Percentiles rank a stretch among this genome's conserved stretches.
Conservation (phyloP, 2,329 filamentous ascomycete species). For the Colletotrichum sp. region DNA sequence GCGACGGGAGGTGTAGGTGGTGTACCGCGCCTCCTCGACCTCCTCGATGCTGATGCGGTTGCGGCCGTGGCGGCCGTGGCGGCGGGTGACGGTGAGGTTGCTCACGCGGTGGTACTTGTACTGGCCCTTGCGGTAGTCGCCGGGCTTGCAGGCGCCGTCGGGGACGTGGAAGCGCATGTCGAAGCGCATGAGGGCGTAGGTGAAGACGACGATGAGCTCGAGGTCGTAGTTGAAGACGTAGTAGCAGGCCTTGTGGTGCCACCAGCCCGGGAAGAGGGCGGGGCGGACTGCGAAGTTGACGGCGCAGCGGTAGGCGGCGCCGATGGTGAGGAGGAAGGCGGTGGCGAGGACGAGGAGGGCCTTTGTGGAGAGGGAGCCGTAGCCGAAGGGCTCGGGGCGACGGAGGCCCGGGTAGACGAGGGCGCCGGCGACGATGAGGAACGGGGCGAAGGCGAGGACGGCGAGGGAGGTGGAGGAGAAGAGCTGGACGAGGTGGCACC, state of each 20-base stretch:
- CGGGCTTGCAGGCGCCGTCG: conserved; percentile 67
- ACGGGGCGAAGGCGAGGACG: conserved; percentile 65
- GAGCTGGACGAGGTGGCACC: conserved; percentile 70
- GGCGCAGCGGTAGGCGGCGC: conserved; percentile 72
- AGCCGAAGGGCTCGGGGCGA: conserved; percentile 58
- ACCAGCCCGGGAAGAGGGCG: conserved; percentile 64
- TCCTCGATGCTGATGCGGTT: conserved; percentile 22
- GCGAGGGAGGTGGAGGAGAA: conserved; percentile 69
- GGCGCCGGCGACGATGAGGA: conserved; percentile 57
- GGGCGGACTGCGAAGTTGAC: conserved; percentile 60
- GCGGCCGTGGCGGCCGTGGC: not conserved
- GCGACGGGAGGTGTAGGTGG: conserved; percentile 28
- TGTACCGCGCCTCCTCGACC: conserved; percentile 21
- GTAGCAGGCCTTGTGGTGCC: conserved; percentile 73
- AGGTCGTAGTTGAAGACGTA: conserved; percentile 81
- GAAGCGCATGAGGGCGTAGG: conserved; percentile 72
- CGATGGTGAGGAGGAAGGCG: conserved; percentile 66
- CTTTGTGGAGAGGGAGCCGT: conserved; percentile 71
- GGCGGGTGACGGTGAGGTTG: not conserved
- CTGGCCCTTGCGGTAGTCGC: conserved; percentile 46
- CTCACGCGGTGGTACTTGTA: conserved; percentile 14
- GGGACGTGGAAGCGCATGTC: conserved; percentile 71
- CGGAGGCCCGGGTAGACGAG: conserved; percentile 41
- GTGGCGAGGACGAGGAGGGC: conserved; percentile 66
- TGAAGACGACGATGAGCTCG: conserved; percentile 72